A percentile compares a stretch with the other conserved stretches of the same genome.
These are phyloP conservation scores for Cucumis sativus DNA, from an alignment of 306 rosid species.

Conservation along the genomic window DNA sequence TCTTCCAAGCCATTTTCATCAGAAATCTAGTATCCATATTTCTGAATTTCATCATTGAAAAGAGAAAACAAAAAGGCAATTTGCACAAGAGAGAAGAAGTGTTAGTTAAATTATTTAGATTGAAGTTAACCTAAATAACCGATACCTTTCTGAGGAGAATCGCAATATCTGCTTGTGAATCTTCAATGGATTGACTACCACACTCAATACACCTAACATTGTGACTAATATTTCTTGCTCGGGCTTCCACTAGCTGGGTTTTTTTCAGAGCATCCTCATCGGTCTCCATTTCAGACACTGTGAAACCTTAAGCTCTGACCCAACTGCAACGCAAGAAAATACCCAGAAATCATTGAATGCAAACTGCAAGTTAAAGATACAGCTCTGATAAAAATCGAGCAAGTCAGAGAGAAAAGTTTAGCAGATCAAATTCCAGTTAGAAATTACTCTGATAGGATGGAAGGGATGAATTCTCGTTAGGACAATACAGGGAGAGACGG, in stretches of 20 bases:
- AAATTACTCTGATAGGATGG: too few species aligned
- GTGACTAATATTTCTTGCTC: constrained; percentile 85
- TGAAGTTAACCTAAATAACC: background rate
- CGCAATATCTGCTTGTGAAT: constrained; percentile 81
- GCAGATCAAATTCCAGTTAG: background rate
- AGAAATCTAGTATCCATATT: background rate
- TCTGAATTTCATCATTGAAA: background rate
- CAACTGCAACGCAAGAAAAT: background rate
- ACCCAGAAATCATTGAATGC: background rate
- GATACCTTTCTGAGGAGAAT: constrained; percentile 84
- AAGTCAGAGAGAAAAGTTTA: background rate
- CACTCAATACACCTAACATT: constrained; percentile 93
- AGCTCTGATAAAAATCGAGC: background rate
- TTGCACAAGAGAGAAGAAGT: constrained; percentile 12
- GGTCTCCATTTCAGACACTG: constrained; percentile 33
- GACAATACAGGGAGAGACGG: too few species aligned
- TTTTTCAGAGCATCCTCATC: constrained; percentile 52
- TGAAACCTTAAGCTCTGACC: background rate
- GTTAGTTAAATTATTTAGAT: background rate
- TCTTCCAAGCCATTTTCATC: too few species aligned
- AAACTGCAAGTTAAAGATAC: background rate
- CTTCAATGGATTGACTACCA: constrained; percentile 98
- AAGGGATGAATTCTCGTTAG: too few species aligned
- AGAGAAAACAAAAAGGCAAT: background rate
- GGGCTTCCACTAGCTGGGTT: constrained; percentile 46